Percentiles rank a stretch among this genome's conserved stretches.
These are phyloP conservation scores for Tanacetum coccineum DNA, from an alignment of 129 eudicot genomes.

Conservation along the genomic window DNA sequence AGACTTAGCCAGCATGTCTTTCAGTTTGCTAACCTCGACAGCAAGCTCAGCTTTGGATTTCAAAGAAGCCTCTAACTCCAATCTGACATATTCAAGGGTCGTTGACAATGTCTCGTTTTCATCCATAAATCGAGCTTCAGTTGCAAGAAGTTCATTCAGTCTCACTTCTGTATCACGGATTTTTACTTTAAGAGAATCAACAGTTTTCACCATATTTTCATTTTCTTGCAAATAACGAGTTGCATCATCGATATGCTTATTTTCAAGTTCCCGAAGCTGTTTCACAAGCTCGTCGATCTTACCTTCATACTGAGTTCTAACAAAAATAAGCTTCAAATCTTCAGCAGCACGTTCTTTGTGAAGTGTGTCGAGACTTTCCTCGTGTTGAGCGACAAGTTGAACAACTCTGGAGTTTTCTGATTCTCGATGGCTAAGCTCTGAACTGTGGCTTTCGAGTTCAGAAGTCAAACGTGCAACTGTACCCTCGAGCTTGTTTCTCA, in stretches of 20 bases:
- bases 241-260: constrained; percentile 36
- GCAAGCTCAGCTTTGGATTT: constrained; percentile 19
- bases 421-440: constrained; percentile 45
- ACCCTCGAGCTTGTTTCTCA: constrained; percentile 50
- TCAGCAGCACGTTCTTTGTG: constrained; percentile 29
- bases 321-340: constrained; percentile 44
- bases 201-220: constrained; percentile 24
- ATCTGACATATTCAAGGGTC: constrained; percentile 35
- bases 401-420: constrained; percentile 37
- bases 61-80: constrained; percentile 41
- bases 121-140: constrained; percentile 15
- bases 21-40: constrained; percentile 23
- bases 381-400: constrained; percentile 32
- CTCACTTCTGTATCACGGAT: constrained; percentile 13
- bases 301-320: constrained; percentile 42
- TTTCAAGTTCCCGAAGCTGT: constrained; percentile 46
- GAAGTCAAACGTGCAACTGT: constrained; percentile 37
- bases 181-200: constrained; percentile 29
- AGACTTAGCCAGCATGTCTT: constrained; percentile 27
- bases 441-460: constrained; percentile 38
- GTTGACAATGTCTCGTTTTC: constrained; percentile 11
- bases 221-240: constrained; percentile 38
- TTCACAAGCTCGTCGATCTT: constrained; percentile 36
- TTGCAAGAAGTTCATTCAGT: constrained; percentile 32
- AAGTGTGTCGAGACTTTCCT: constrained; percentile 35